Evolutionary conservation across 129 eudicot genomes (phyloP), one percentile per base, ranked within the genome.

Genomic region (Oenanthe sinensis): DNA sequence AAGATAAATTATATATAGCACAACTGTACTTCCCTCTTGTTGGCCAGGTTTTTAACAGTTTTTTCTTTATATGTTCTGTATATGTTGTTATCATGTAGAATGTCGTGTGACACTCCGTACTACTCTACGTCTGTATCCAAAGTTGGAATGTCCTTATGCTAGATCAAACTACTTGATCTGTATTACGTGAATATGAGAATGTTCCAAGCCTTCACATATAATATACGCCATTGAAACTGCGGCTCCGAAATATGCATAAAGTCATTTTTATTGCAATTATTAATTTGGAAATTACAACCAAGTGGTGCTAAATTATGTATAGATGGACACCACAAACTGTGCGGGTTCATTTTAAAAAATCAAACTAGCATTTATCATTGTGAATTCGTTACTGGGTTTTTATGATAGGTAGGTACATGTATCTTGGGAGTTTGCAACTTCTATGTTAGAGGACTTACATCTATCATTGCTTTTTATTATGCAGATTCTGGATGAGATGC

Each of bases 401-500:
- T 67, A 30, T 67, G 22, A 67, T 67, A 26, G 42, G 72, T 14
- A 1, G 39, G 43, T 14, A 26, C 5, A 15, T 15, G 42, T 30
- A 6, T 13, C 20, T 11, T 67, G 42, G 43, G 14, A 15, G 12
- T 65, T 60, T 65, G 19, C 42, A 28, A 13, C 22, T 5, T 30
- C 42, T 14, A 15, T 67, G 14, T 15, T 15, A 30, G 72, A 13
- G 28, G 1, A 46, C 17, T 16, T 42, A n/a, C 5, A 20, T 70
- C 16, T 69, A 33, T 46, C 52, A 13, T 47, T 22, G 26, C 19
- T 45, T 3, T 45, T 67, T 54, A 24, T 78, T 46, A 2, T 78
- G 87, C 92, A 95, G 99, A 92, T 95, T 45, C 90, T 95, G 44
- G 99, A 95, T 83, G 99, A 95, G 81, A 95, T 95, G 99, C 99